These are phyloP conservation scores for Pseudogymnoascus sp. DNA, from an alignment of 2,329 filamentous ascomycete species.

Conservation along the genomic window DNA sequence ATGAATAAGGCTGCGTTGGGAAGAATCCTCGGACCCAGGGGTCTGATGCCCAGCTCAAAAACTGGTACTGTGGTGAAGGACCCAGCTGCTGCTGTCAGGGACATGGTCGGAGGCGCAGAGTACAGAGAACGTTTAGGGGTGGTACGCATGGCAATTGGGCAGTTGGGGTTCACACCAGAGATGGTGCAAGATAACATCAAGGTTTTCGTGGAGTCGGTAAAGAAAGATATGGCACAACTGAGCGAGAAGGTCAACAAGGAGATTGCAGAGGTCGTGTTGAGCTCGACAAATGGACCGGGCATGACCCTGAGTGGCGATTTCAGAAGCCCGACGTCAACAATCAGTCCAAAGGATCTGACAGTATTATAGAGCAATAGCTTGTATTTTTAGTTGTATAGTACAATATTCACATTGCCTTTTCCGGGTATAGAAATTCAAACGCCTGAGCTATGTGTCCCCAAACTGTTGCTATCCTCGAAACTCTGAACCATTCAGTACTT, in stretches of 20 bases:
- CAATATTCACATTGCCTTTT: conserved; percentile 30
- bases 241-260: conserved; percentile 60
- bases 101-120: conserved; percentile 74
- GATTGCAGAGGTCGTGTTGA: conserved; percentile 69
- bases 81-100: conserved; percentile 63
- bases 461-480: conserved; percentile 13
- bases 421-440: conserved; percentile 28
- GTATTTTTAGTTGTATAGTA: conserved; percentile 21
- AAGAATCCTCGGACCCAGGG: conserved; percentile 74
- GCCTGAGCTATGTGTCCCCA: conserved; percentile 37
- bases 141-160: conserved; percentile 81
- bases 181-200: conserved; percentile 79
- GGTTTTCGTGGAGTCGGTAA: conserved; percentile 64
- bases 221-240: conserved; percentile 62
- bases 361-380: conserved; percentile 43
- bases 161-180: conserved; percentile 80
- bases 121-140: conserved; percentile 83
- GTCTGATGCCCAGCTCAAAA: conserved; percentile 87
- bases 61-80: conserved; percentile 82
- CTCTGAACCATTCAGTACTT: conserved; percentile 31
- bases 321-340: conserved; percentile 48
- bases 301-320: conserved; percentile 80
- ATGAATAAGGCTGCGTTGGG: conserved; percentile 76
- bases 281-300: conserved; percentile 78
- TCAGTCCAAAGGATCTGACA: conserved; percentile 44